Evolutionary conservation across 2,329 filamentous ascomycete species (phyloP).

Genomic region (Aspergillus floridensis): DNA sequence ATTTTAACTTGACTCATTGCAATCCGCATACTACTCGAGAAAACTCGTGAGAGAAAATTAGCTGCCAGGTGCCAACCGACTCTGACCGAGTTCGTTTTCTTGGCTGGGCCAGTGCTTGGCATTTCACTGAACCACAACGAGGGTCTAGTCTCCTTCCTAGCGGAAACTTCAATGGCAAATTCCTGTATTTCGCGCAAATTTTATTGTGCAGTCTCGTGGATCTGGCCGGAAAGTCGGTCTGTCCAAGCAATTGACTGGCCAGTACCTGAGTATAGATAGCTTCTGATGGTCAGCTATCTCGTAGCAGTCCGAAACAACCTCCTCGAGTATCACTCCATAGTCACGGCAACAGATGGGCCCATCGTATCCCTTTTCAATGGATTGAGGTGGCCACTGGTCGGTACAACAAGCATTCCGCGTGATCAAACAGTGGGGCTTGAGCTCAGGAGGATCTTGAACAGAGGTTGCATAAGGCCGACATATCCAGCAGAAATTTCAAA

Average conservation of each 20-base stretch:
- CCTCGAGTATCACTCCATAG: too few species aligned
- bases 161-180: constrained; percentile 3
- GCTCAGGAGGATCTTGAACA: background rate
- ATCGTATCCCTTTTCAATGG: background rate
- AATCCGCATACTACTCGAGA: background rate
- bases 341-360: too few species aligned
- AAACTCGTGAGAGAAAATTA: background rate
- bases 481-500: background rate
- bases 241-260: background rate
- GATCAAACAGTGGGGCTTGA: background rate
- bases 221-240: background rate
- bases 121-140: constrained; percentile 3
- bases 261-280: background rate
- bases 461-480: too few species aligned
- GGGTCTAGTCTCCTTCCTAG: background rate
- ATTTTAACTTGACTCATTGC: background rate
- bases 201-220: background rate
- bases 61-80: background rate
- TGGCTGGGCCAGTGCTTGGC: constrained; percentile 1
- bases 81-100: background rate
- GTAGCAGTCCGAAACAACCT: too few species aligned
- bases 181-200: background rate
- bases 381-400: background rate
- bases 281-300: background rate
- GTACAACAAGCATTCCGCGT: background rate